Percentiles rank a stretch among this genome's conserved stretches.
These are phyloP conservation scores for Carallia pectinifolia DNA, from an alignment of 345 rosid genomes.

Conservation along the genomic window DNA sequence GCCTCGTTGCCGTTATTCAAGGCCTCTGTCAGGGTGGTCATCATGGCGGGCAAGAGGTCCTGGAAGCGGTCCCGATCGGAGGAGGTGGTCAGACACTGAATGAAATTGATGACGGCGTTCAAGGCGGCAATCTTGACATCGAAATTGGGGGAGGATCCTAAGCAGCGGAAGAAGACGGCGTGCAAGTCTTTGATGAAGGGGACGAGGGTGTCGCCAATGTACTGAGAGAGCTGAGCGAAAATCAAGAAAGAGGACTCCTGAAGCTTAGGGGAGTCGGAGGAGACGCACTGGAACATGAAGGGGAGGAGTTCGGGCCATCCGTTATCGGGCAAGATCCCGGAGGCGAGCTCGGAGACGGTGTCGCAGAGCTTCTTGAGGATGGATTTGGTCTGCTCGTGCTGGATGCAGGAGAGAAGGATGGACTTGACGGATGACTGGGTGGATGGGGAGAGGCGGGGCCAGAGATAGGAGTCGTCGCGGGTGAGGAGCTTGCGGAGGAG, in stretches of 20 bases:
- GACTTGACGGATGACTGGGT: conserved; percentile 78
- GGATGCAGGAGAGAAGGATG: conserved; percentile 60
- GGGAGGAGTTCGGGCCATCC: conserved; percentile 97
- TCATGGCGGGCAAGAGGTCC: conserved; percentile 88
- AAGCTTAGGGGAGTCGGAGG: conserved; percentile 59
- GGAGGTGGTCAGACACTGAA: conserved; percentile 62
- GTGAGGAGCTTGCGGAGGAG: conserved; percentile 91
- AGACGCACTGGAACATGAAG: conserved; percentile 86
- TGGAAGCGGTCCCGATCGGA: conserved; percentile 86
- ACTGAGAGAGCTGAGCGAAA: conserved; percentile 78
- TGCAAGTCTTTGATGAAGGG: conserved; percentile 77
- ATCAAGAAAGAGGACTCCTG: conserved; percentile 90
- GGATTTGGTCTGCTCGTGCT: conserved; percentile 66
- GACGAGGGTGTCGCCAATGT: conserved; percentile 68
- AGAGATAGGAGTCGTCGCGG: conserved; percentile 80
- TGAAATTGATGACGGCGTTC: conserved; percentile 81
- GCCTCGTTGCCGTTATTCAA: conserved; percentile 80
- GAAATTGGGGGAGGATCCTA: conserved; percentile 45
- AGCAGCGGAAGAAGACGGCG: conserved; percentile 62
- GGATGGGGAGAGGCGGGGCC: conserved; percentile 64
- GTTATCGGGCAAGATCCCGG: conserved; percentile 63
- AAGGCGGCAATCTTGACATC: conserved; percentile 93
- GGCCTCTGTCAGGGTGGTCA: conserved; percentile 83
- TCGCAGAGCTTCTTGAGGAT: conserved; percentile 81
- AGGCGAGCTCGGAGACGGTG: conserved; percentile 84